Evolutionary conservation across 306 rosid genomes (phyloP).

Genomic region (Medicago lupulina): DNA sequence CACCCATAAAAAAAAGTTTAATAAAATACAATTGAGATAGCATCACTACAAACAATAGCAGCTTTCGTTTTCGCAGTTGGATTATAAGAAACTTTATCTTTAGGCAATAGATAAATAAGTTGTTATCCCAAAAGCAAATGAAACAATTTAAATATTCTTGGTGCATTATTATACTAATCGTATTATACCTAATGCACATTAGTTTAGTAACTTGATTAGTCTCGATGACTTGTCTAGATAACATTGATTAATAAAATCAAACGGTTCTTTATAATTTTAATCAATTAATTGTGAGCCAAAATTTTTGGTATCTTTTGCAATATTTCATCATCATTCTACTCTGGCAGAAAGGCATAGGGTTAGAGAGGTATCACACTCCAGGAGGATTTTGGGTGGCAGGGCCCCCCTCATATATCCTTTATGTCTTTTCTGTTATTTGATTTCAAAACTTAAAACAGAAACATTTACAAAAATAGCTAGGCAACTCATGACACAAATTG

Average conservation of each 20-base stretch:
- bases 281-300: slow-evolving; percentile 3
- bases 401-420: slow-evolving; percentile 46
- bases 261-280: slow-evolving; percentile 18
- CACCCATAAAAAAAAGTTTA: too few species aligned
- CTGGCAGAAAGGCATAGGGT: slow-evolving; percentile 43
- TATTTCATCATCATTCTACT: slow-evolving; percentile 36
- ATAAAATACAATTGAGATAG: too few species aligned
- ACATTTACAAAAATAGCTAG: slow-evolving; percentile 4
- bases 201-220: slow-evolving; percentile 43
- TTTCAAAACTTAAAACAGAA: slow-evolving; percentile 17
- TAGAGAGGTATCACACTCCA: slow-evolving; percentile 33
- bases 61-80: not conserved
- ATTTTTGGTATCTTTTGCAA: slow-evolving; percentile 37
- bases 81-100: slow-evolving; percentile 8
- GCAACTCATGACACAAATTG: not conserved
- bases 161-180: slow-evolving; percentile 22
- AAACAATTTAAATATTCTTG: slow-evolving; percentile 21
- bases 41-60: too few species aligned
- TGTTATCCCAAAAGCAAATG: slow-evolving; percentile 20
- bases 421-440: slow-evolving; percentile 29
- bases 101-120: slow-evolving; percentile 6
- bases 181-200: slow-evolving; percentile 43
- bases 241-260: slow-evolving; percentile 40
- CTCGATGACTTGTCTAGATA: slow-evolving; percentile 53
- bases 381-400: slow-evolving; percentile 41